phyloP scores from a whole-genome alignment of 2,329 filamentous ascomycete species.

The Fusarium metavorans region DNA sequence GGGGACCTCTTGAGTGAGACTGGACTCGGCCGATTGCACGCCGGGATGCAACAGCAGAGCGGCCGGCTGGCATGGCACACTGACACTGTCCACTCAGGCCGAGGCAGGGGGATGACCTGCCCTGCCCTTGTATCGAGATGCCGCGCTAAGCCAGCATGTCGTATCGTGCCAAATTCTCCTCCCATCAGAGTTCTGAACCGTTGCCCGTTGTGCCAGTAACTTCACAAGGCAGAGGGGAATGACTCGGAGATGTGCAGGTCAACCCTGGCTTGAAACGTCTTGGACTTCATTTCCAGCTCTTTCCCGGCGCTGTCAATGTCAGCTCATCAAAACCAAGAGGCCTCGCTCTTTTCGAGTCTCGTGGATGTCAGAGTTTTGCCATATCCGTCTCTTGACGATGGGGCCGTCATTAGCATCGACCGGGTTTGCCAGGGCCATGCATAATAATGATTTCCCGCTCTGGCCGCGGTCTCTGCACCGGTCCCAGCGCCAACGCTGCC shows the following conservation, averaged over 20 bases:
- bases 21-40: slow-evolving; percentile 37
- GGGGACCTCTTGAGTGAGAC: slow-evolving; percentile 2
- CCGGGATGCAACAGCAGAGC: slow-evolving; percentile 10
- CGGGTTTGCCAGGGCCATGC: slow-evolving; percentile 8
- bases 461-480: slow-evolving; percentile 28
- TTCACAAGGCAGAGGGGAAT: not conserved
- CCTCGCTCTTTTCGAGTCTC: not conserved
- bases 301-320: not conserved
- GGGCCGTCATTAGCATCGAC: not conserved
- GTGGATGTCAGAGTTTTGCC: not conserved
- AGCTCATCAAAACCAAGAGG: not conserved
- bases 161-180: not conserved
- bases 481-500: slow-evolving; percentile 23
- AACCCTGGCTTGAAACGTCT: not conserved
- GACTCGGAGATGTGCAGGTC: slow-evolving; percentile 4
- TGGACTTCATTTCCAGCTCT: not conserved
- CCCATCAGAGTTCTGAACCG: not conserved
- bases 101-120: not conserved
- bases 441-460: slow-evolving; percentile 34
- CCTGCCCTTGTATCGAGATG: not conserved
- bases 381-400: not conserved
- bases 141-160: slow-evolving; percentile 16
- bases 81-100: not conserved
- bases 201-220: not conserved
- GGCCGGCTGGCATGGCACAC: slow-evolving; percentile 1